Evolutionary conservation across 2,329 filamentous ascomycete species (phyloP).

Genomic region (Dactylellina parvicollis): DNA sequence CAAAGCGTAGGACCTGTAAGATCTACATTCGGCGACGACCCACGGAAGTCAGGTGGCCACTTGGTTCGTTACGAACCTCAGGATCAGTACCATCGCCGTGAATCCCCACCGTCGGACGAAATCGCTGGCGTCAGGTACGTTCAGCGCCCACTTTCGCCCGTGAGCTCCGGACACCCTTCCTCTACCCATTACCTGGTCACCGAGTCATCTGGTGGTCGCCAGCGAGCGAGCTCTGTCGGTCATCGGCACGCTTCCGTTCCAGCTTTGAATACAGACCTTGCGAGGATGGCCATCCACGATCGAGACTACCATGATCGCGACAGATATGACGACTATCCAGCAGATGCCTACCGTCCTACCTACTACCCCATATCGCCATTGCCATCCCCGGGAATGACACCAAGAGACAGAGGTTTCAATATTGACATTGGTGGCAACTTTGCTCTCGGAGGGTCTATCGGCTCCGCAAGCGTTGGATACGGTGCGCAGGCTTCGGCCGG

Average conservation of each 20-base stretch:
- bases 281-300: constrained; percentile 32
- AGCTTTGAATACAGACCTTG: constrained; percentile 33
- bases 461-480: constrained; percentile 30
- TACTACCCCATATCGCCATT: constrained; percentile 47
- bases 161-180: constrained; percentile 28
- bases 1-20: constrained; percentile 6
- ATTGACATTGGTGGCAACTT: constrained; percentile 42
- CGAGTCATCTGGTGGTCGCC: constrained; percentile 17
- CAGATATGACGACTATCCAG: constrained; percentile 39
- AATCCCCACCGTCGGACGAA: constrained; percentile 29
- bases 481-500: constrained; percentile 1
- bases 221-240: constrained; percentile 43
- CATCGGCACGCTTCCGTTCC: constrained; percentile 9
- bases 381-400: constrained; percentile 38
- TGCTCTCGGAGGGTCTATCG: constrained; percentile 25
- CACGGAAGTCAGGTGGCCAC: constrained; percentile 41
- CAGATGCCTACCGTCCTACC: constrained; percentile 34
- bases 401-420: constrained; percentile 45
- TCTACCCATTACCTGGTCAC: constrained; percentile 34
- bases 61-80: constrained; percentile 43
- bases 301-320: constrained; percentile 12
- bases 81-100: constrained; percentile 14
- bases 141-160: constrained; percentile 41
- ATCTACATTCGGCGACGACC: constrained; percentile 29
- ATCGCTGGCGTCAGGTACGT: constrained; percentile 48